Conservation (phyloP, 169 alveolate species). For the Perkinsus olseni region DNA sequence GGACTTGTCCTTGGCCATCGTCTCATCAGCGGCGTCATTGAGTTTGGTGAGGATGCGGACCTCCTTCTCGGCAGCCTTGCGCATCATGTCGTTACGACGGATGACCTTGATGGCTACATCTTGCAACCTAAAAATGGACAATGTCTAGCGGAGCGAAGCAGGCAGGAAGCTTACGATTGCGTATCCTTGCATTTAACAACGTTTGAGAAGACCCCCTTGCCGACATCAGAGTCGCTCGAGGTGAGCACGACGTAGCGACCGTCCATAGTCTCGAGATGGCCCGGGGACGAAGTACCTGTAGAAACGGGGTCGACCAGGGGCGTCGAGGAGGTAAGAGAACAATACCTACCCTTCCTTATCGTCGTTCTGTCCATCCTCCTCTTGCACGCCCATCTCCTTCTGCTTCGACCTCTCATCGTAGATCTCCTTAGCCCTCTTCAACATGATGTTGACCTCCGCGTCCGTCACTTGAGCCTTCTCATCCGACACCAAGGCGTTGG, state of each 20-base stretch:
- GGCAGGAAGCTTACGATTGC: neutral
- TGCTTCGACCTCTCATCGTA: neutral
- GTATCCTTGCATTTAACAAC: slow-evolving; percentile 50
- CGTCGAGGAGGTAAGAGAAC: neutral
- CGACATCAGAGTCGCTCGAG: slow-evolving; percentile 41
- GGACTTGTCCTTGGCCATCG: slow-evolving; percentile 4
- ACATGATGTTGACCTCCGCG: neutral
- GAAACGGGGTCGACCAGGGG: neutral
- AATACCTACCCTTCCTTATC: neutral
- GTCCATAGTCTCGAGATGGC: slow-evolving; percentile 53
- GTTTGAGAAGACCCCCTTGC: slow-evolving; percentile 77
- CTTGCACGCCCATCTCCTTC: neutral
- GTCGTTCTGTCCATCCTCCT: neutral
- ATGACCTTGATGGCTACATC: slow-evolving; percentile 70
- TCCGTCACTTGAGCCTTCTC: neutral
- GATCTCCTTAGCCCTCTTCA: neutral
- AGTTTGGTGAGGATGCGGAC: slow-evolving; percentile 55
- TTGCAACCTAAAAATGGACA: slow-evolving; percentile 14
- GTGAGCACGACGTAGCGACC: slow-evolving; percentile 66
- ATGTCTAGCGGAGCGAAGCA: slow-evolving; percentile 25
- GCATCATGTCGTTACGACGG: slow-evolving; percentile 78
- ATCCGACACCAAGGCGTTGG: neutral
- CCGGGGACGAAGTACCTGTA: neutral
- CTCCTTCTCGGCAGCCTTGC: slow-evolving; percentile 79
- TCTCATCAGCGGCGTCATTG: slow-evolving; percentile 63